Evolutionary conservation across 2,329 filamentous ascomycete species (phyloP).

Genomic region (Stylonectria norvegica): DNA sequence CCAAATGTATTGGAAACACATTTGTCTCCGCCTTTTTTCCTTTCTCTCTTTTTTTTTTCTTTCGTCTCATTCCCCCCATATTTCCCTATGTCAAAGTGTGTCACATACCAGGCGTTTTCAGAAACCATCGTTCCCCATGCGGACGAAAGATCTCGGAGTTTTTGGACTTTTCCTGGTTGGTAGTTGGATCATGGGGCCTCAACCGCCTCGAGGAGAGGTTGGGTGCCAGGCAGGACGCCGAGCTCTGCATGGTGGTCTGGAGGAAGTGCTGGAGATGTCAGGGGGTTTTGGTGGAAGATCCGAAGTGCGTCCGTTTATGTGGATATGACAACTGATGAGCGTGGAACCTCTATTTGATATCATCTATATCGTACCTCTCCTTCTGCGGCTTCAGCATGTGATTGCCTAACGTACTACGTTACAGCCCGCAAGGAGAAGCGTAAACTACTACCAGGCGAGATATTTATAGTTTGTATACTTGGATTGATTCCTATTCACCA

Average conservation of each 20-base stretch:
- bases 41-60: conserved; percentile 13
- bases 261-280: not conserved
- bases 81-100: conserved; percentile 14
- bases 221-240: not conserved
- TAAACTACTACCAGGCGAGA: too few relatives aligned
- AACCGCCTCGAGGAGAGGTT: not conserved
- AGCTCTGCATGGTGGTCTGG: too few relatives aligned
- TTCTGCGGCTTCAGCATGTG: too few relatives aligned
- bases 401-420: too few relatives aligned
- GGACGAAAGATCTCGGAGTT: conserved; percentile 21
- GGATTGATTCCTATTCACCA: too few relatives aligned
- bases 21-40: conserved; percentile 20
- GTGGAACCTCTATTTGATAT: too few relatives aligned
- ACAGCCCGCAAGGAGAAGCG: too few relatives aligned
- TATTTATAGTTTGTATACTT: too few relatives aligned
- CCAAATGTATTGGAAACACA: conserved; percentile 18
- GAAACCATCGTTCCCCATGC: conserved; percentile 18
- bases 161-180: conserved; percentile 7
- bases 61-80: conserved; percentile 5
- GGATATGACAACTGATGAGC: too few relatives aligned
- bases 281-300: too few relatives aligned
- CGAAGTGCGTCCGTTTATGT: too few relatives aligned
- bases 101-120: conserved; percentile 25
- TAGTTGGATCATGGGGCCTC: conserved; percentile 13
- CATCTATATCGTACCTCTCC: too few relatives aligned